Evolutionary conservation across 2,329 filamentous ascomycete species (phyloP), one percentile per base, ranked within the genome.

Genomic region (Paraphaeosphaeria sporulosa): DNA sequence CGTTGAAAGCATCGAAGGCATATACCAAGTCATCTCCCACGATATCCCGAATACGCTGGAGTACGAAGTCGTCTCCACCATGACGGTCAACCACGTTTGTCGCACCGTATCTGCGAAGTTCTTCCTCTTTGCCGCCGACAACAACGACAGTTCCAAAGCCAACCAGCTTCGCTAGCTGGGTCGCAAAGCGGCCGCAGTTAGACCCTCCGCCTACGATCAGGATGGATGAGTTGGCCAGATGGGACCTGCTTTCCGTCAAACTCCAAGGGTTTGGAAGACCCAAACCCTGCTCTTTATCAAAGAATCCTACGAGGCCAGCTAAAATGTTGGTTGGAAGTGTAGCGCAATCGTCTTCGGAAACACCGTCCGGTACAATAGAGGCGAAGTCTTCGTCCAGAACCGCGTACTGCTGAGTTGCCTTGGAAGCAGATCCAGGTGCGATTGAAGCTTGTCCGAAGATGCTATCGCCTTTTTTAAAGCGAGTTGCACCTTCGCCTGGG

Each of bases 381-480:
- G 71, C 59, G 34, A 59, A 69, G 0, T 61, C 59, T 8, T 68
- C 67, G 53, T 80, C 76, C 13, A 75, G 55, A 23, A 79, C 36
- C 1, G 74, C 69, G 57, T 79, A 81, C 66, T 82, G 67, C 58
- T 81, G 79, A 6, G 81, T 64, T 1, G 75, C 80, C 23, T 61
- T 62, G 38, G 59, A 58, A 1, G 4, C 8, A 44, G 58, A 48
- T 3, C 43, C 46, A 13, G 30, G 53, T 15, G 40, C 32, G 8
- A 56, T 32, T 48, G 66, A 44, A 7, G 65, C 58, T 44, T 79
- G 81, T 0, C 86, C 87, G 42, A 81, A 68, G 4, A 89, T 85
- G 32, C 80, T 79, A 68, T 89, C 86, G n/a, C 87, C 87, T 46
- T 81, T 75, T 65, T 82, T 80, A 78, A 86, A 87, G 30, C 79